These are phyloP conservation scores for Eucalyptus tenuipes DNA, from an alignment of 345 rosid genomes.

Conservation along the genomic window DNA sequence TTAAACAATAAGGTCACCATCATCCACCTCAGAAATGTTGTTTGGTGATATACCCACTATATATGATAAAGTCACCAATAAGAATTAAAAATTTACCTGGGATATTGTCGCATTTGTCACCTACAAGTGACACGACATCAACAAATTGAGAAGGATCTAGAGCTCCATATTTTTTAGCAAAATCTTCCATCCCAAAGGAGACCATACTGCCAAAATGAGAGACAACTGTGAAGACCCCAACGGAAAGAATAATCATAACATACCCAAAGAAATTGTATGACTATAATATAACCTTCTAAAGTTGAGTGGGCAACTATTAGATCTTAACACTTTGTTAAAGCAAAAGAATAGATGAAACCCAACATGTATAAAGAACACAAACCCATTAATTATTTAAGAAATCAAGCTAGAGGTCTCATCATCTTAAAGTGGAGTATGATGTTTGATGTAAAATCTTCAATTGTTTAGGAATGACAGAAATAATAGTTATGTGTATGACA, in stretches of 20 bases:
- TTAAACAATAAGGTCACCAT: background rate
- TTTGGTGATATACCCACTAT: background rate
- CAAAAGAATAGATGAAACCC: background rate
- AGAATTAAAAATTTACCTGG: constrained; percentile 40
- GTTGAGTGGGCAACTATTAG: background rate
- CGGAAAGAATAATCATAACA: background rate
- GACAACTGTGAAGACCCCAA: background rate
- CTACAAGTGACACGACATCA: constrained; percentile 70
- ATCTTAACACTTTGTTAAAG: background rate
- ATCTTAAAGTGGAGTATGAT: background rate
- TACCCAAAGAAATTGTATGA: background rate
- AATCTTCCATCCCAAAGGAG: constrained; percentile 90
- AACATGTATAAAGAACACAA: background rate
- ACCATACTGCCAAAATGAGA: constrained; percentile 49
- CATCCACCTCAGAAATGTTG: background rate
- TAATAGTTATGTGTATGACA: background rate
- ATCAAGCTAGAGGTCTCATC: background rate
- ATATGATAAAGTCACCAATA: background rate
- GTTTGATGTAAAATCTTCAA: background rate
- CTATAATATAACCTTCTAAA: background rate
- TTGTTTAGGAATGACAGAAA: background rate
- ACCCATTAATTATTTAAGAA: background rate
- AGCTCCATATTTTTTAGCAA: constrained; percentile 64
- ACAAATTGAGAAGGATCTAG: constrained; percentile 81
- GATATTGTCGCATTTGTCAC: constrained; percentile 82